Evolutionary conservation across 495 filamentous ascomycete species (phyloP), one percentile per base, ranked within the genome.

Genomic region (Neurospora sp.): DNA sequence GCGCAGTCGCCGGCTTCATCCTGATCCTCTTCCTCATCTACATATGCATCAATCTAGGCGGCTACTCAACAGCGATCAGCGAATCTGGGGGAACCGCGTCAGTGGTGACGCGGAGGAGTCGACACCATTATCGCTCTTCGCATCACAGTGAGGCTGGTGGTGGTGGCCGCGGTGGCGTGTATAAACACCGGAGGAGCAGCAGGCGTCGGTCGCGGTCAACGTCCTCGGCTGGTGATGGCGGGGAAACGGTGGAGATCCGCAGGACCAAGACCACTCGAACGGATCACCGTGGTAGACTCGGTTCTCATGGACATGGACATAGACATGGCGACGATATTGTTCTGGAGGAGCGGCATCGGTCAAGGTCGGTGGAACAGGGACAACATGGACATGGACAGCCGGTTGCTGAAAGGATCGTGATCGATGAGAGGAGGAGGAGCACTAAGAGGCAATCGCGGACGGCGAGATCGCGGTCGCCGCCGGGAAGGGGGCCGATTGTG

Each of bases 1-100:
- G 94, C 75, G 86, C 88, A 68, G 90, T 97, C n/a, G 87, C 83
- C n/a, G 94, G 91, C 71, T 94, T 97, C 83, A 77, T 95, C 18
- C 84, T 97, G 3, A 71, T 94, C 39, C 84, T 96, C 42, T 93
- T 89, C 84, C 84, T 96, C 0, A 79, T 96, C 76, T 94, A 91
- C 81, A 87, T 87, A 31, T 89, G 87, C 72, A 81, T 93, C 75
- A 86, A 85, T 75, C 80, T 87, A n/a, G 85, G 86, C 27, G 53
- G 53, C 6, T 74, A 77, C 65, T 47, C 76, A 9, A 38, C 22
- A 53, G 38, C 70, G 47, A 47, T 71, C n/a, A 71, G 74, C 31
- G 73, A 77, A 72, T 76, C 75, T 6, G 76, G 75, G 18, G 44
- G 79, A 37, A 78, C 77, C 31, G 79, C 78, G 3, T 84, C 83